Percentiles rank a stretch among this genome's conserved stretches.
Conservation (phyloP, 148 eudicot genomes). For the Vaccinium darrowii region DNA sequence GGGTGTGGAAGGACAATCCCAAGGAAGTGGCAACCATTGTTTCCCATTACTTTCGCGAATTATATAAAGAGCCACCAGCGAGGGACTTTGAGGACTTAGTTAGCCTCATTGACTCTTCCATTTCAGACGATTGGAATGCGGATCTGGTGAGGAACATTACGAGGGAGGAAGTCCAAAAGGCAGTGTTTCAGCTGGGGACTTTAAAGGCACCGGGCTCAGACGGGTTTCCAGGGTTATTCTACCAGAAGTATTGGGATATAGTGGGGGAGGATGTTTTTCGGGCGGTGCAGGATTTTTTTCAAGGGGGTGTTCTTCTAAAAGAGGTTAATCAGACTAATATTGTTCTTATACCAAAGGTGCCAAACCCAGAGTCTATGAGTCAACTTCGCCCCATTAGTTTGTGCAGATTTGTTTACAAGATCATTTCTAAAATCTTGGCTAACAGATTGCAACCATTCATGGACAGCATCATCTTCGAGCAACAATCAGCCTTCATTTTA, state of each 20-base stretch:
- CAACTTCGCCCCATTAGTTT: neutral
- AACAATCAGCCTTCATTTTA: neutral
- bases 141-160: too few species aligned
- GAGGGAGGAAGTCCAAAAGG: neutral
- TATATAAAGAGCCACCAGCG: neutral
- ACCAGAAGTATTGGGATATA: neutral
- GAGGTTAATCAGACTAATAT: neutral
- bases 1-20: neutral
- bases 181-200: neutral
- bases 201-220: neutral
- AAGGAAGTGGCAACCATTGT: too few species aligned
- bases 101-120: accelerated
- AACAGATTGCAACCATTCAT: neutral
- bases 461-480: too few species aligned
- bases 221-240: neutral
- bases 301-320: neutral
- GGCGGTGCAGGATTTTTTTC: neutral
- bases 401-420: neutral
- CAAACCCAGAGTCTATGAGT: neutral
- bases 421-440: neutral
- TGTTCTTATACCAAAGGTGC: neutral
- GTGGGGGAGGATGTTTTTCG: neutral
- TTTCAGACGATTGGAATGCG: neutral
- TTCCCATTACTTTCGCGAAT: too few species aligned
- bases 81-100: neutral